Percentiles rank a stretch among this genome's conserved stretches.
Conservation (phyloP, 768 basidiomycete genomes). For the Lentinus brumalis region DNA sequence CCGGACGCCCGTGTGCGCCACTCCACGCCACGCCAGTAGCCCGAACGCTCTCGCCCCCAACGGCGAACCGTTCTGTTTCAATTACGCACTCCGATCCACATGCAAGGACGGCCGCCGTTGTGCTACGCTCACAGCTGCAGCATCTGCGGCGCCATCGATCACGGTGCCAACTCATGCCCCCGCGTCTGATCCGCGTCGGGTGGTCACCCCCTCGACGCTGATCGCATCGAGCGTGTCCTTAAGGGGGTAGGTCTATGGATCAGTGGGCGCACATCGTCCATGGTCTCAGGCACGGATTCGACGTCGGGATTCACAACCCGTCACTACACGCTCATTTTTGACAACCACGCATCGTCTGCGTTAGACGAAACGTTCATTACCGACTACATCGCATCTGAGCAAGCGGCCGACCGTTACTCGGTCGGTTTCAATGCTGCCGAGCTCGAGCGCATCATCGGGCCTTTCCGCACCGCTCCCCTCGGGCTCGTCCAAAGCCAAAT, state of each 20-base stretch:
- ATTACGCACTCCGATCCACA: constrained; percentile 21
- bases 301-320: constrained; percentile 35
- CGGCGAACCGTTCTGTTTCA: constrained; percentile 33
- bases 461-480: constrained; percentile 43
- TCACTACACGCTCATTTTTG: constrained; percentile 28
- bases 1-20: constrained; percentile 25
- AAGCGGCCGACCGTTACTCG: constrained; percentile 35
- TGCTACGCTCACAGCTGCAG: constrained; percentile 33
- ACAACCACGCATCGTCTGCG: constrained; percentile 37
- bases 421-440: constrained; percentile 29
- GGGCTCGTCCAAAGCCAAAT: constrained; percentile 41
- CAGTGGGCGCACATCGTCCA: constrained; percentile 33
- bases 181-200: constrained; percentile 33
- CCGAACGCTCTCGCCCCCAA: constrained; percentile 25
- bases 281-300: constrained; percentile 39
- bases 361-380: constrained; percentile 26
- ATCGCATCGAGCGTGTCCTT: constrained; percentile 19
- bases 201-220: constrained; percentile 35
- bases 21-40: constrained; percentile 8
- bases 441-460: constrained; percentile 37
- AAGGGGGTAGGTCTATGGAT: constrained; percentile 13
- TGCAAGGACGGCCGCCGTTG: constrained; percentile 27
- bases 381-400: constrained; percentile 37
- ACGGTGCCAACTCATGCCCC: constrained; percentile 35
- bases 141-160: constrained; percentile 29